Conservation (phyloP, 768 basidiomycete genomes). For the Russula lepida region DNA sequence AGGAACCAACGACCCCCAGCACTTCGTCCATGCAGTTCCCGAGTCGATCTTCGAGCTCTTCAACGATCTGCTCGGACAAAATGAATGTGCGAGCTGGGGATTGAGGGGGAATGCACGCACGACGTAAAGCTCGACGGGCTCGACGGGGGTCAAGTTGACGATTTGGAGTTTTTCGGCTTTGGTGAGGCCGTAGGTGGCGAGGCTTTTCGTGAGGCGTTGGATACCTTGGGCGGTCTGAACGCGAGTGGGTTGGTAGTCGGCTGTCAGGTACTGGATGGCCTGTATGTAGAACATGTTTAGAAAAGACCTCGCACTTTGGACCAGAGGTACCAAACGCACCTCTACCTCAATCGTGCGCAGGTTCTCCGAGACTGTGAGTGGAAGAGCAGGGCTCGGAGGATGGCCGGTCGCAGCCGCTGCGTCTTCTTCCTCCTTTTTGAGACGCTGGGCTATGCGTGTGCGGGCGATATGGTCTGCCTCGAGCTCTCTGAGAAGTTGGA, state of each 20-base stretch:
- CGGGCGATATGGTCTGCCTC: slow-evolving; percentile 65
- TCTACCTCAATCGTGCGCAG: slow-evolving; percentile 81
- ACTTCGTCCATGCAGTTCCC: slow-evolving; percentile 63
- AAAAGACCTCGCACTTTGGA: not conserved
- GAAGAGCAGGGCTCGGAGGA: slow-evolving; percentile 24
- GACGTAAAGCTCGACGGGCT: slow-evolving; percentile 80
- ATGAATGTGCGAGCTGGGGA: not conserved
- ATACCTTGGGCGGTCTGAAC: slow-evolving; percentile 61
- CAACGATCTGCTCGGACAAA: slow-evolving; percentile 58
- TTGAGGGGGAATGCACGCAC: slow-evolving; percentile 40
- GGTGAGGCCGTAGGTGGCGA: slow-evolving; percentile 66
- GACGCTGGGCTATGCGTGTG: slow-evolving; percentile 58
- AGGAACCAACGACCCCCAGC: slow-evolving; percentile 45
- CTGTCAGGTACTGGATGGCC: slow-evolving; percentile 81
- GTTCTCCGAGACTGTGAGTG: slow-evolving; percentile 66
- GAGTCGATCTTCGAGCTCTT: slow-evolving; percentile 82
- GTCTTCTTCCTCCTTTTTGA: slow-evolving; percentile 69
- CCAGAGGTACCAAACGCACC: slow-evolving; percentile 34
- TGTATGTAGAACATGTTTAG: slow-evolving; percentile 26
- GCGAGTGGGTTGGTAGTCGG: slow-evolving; percentile 59
- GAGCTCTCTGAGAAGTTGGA: slow-evolving; percentile 65
- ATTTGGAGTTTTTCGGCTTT: slow-evolving; percentile 90
- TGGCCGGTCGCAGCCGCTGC: slow-evolving; percentile 29
- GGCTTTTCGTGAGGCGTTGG: slow-evolving; percentile 52
- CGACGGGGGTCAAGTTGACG: slow-evolving; percentile 80